Conservation (phyloP, 164 flowering plant species). For the Chimonanthus praecox region DNA sequence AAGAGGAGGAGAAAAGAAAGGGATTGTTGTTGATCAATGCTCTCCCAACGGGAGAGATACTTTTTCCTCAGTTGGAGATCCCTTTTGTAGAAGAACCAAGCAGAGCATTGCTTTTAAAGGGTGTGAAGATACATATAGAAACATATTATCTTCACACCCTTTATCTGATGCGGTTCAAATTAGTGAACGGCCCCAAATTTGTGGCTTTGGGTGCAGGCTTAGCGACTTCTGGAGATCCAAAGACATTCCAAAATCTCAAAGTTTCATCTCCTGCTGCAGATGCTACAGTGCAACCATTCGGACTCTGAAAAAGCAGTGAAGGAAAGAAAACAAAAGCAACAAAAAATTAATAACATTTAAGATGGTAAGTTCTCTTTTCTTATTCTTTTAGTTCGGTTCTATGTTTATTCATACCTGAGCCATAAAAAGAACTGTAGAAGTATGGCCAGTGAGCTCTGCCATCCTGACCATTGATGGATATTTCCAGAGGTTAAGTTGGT, state of each 20-base stretch:
- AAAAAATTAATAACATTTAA: too few relatives aligned
- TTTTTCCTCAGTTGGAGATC: too few relatives aligned
- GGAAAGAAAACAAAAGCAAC: background rate
- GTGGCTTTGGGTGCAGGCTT: slow-evolving; percentile 27
- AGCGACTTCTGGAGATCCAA: slow-evolving; percentile 36
- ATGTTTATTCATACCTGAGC: slow-evolving; percentile 33
- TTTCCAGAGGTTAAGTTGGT: slow-evolving; percentile 59
- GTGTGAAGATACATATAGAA: too few relatives aligned
- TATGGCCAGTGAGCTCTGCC: slow-evolving; percentile 61
- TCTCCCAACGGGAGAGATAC: too few relatives aligned
- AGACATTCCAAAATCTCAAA: slow-evolving; percentile 47
- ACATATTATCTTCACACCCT: too few relatives aligned
- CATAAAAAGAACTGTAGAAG: slow-evolving; percentile 57
- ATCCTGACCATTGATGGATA: slow-evolving; percentile 65
- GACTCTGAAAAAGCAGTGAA: slow-evolving; percentile 29
- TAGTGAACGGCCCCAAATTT: slow-evolving; percentile 38
- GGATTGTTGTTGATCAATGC: too few relatives aligned
- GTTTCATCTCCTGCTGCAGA: slow-evolving; percentile 45
- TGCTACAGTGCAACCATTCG: slow-evolving; percentile 59
- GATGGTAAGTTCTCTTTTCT: background rate
- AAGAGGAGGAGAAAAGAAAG: too few relatives aligned
- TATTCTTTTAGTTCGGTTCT: background rate
- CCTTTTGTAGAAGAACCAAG: too few relatives aligned
- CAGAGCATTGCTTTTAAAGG: too few relatives aligned
- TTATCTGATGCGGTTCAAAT: slow-evolving; percentile 33